Conservation (phyloP, 768 basidiomycete genomes). For the Myochromella boudieri region DNA sequence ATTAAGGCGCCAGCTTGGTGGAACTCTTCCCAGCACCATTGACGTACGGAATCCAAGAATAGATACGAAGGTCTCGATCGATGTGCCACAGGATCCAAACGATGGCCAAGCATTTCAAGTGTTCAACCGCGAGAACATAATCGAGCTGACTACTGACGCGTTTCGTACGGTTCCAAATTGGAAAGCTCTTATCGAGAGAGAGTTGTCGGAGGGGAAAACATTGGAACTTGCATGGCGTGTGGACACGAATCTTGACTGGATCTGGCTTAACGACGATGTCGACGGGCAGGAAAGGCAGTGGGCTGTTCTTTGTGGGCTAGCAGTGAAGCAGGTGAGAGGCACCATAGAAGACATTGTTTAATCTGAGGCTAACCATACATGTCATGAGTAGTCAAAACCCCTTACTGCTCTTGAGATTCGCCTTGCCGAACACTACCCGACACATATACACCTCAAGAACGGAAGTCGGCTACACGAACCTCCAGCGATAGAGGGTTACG, state of each 20-base stretch:
- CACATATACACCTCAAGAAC: conserved; percentile 41
- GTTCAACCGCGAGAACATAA: conserved; percentile 62
- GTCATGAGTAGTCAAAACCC: conserved; percentile 27
- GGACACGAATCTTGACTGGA: conserved; percentile 80
- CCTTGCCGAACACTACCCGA: conserved; percentile 67
- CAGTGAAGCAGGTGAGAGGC: conserved; percentile 59
- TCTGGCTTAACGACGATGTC: conserved; percentile 71
- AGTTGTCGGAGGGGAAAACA: conserved; percentile 51
- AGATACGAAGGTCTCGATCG: conserved; percentile 66
- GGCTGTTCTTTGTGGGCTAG: conserved; percentile 75
- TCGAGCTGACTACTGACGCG: conserved; percentile 59
- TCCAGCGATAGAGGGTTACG: conserved; percentile 82
- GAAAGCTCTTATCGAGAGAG: conserved; percentile 55
- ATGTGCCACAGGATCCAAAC: conserved; percentile 53
- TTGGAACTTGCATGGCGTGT: conserved; percentile 80
- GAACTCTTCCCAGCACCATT: conserved; percentile 63
- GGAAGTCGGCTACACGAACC: conserved; percentile 66
- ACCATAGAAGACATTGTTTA: too few species aligned
- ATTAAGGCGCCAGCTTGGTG: conserved; percentile 69
- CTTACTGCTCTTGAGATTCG: conserved; percentile 72
- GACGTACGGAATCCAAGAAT: conserved; percentile 72
- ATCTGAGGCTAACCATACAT: not conserved
- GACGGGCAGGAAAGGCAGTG: conserved; percentile 63
- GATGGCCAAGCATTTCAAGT: conserved; percentile 43
- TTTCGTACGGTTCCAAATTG: conserved; percentile 60